A percentile compares a stretch with the other conserved stretches of the same genome.
Conservation (phyloP, 108 stramenopile genomes). For the Parmales sp. region DNA sequence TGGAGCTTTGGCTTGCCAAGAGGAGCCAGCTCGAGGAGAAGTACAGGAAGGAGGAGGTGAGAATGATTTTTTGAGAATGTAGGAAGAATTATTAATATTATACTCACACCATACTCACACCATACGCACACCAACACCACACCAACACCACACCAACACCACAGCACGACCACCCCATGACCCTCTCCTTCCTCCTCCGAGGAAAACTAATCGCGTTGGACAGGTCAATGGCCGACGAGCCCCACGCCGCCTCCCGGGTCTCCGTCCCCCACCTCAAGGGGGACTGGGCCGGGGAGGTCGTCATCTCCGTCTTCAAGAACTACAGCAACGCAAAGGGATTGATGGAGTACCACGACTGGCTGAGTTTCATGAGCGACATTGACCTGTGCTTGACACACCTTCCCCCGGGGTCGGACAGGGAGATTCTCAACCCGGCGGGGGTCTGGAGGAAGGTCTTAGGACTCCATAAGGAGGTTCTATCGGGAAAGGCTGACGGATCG, state of each 20-base stretch:
- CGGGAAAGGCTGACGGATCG: background rate
- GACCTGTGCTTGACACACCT: constrained; percentile 4
- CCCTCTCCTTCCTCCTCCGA: background rate
- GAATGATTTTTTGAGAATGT: too few relatives aligned
- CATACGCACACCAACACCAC: too few relatives aligned
- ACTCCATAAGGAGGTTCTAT: background rate
- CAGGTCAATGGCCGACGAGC: background rate
- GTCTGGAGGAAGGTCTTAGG: background rate
- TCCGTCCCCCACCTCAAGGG: constrained; percentile 8
- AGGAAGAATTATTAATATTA: too few relatives aligned
- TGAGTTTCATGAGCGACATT: constrained; percentile 8
- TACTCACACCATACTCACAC: too few relatives aligned
- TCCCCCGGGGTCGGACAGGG: background rate
- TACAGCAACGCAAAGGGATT: constrained; percentile 2
- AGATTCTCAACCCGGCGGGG: background rate
- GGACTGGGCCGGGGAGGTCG: constrained; percentile 12
- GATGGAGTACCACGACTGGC: constrained; percentile 11
- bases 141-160: too few relatives aligned
- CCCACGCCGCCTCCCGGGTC: background rate
- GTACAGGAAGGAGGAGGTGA: background rate
- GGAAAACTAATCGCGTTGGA: background rate
- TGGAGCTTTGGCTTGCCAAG: background rate
- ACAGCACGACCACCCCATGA: constrained; percentile 9
- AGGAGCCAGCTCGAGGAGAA: background rate
- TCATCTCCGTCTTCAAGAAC: constrained; percentile 10